Evolutionary conservation across 441 rosid species (phyloP).

Genomic region (Euphorbia celastroides): DNA sequence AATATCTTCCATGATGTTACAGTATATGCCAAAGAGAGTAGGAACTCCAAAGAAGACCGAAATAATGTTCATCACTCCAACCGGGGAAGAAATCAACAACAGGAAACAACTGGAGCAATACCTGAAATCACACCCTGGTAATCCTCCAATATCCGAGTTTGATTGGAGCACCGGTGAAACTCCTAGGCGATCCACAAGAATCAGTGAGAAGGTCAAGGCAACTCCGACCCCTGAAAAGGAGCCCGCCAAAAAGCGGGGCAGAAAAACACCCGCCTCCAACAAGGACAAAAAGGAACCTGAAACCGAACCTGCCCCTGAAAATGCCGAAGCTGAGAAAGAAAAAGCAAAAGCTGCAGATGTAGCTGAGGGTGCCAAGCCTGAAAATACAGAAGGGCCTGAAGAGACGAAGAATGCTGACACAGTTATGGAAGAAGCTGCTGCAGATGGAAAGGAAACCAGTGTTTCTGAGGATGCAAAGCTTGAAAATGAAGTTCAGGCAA

Average conservation of each 20-base stretch:
- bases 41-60: constrained; percentile 63
- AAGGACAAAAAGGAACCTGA: constrained; percentile 54
- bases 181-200: constrained; percentile 89
- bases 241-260: constrained; percentile 62
- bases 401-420: too few relatives aligned
- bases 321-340: constrained; percentile 38
- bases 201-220: constrained; percentile 66
- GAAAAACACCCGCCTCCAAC: constrained; percentile 52
- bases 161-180: constrained; percentile 93
- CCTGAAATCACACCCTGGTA: constrained; percentile 74
- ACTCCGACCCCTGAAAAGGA: constrained; percentile 43
- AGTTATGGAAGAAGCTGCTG: too few relatives aligned
- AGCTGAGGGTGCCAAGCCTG: constrained; percentile 15
- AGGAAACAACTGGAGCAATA: constrained; percentile 82
- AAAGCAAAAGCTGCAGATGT: constrained; percentile 32
- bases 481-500: too few relatives aligned
- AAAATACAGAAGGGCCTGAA: too few relatives aligned
- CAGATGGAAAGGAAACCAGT: neutral
- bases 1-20: too few relatives aligned
- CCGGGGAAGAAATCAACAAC: constrained; percentile 73
- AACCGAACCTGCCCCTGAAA: too few relatives aligned
- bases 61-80: constrained; percentile 74
- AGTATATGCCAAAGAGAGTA: constrained; percentile 58
- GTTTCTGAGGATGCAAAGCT: constrained; percentile 12
- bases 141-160: constrained; percentile 56